Evolutionary conservation across 257 asterid genomes (phyloP), one percentile per base, ranked within the genome.

Genomic region (Solanum bulbocastanum): DNA sequence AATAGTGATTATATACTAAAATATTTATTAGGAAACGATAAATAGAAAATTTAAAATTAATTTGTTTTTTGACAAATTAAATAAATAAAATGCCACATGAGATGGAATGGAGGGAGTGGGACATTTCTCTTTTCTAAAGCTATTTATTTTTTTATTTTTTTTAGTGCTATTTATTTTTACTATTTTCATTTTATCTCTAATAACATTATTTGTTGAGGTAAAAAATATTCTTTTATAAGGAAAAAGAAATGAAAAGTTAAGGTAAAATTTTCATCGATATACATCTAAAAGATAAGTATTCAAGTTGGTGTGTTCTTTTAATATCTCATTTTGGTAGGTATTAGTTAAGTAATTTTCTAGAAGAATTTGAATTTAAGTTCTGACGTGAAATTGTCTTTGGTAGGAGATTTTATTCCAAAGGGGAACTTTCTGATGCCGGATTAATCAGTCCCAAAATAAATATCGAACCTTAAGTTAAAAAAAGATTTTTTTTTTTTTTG

Each of bases 401-500:
- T 16, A 52, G 60, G 9, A 52, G 1, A 52, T 52, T 52, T 52
- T 52, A 52, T 9, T 52, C 60, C 3, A 52, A 52, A 0, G 23
- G 0, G 9, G 0, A 0, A 52, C 23, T 16, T 52, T 52, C 3
- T 0, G 23, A 52, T 52, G 60, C 3, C 4, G 9, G 8, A 16
- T 52, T 16, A 52, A 52, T 52, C 23, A 1, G 9, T 8, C 60
- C 60, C 60, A 16, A 52, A 52, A 16, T 52, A 52, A 52, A 52
- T 52, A 52, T 1, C 22, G 60, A 52, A 52, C 22, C 22, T 52
- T 52, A 52, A 46, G 9, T 15, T 8, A 16, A 49, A 10, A 42
- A 42, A 42, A 1, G 1, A 10, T 0, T 0, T 1, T 42, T 40
- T 40, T n/a, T n/a, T n/a, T n/a, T n/a, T 49, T 52, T 15, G 16